phyloP scores from a whole-genome alignment of 2,329 filamentous ascomycete genomes.

The Leptographium lundbergii region DNA sequence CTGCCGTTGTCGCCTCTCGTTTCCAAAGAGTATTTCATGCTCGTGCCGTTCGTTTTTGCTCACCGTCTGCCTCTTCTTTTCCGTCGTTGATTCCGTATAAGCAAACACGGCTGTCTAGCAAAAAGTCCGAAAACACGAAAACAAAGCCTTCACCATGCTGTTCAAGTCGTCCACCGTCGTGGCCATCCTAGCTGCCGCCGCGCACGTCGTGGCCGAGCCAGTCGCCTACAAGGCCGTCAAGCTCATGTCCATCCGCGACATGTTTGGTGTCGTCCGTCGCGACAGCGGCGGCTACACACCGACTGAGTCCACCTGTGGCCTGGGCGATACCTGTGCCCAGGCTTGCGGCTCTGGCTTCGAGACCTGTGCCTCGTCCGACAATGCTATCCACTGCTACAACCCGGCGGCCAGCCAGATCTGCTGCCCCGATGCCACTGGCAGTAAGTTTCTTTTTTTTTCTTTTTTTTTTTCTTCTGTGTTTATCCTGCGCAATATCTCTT shows the following conservation, averaged over 20 bases:
- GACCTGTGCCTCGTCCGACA: conserved; percentile 36
- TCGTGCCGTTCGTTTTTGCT: conserved; percentile 8
- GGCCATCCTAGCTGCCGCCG: conserved; percentile 28
- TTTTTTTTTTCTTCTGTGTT: not conserved
- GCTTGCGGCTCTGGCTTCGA: conserved; percentile 39
- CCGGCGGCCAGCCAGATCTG: conserved; percentile 36
- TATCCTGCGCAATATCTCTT: too few relatives aligned
- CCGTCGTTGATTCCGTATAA: not conserved
- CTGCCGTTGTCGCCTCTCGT: not conserved
- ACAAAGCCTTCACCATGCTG: conserved; percentile 25
- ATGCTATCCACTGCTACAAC: conserved; percentile 46
- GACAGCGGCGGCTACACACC: conserved; percentile 35
- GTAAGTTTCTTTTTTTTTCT: conserved; percentile 26
- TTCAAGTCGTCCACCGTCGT: conserved; percentile 28
- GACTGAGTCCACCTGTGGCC: conserved; percentile 32
- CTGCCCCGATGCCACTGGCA: conserved; percentile 44
- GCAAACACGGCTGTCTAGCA: too few relatives aligned
- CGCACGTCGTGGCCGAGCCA: conserved; percentile 20
- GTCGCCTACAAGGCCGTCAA: conserved; percentile 20
- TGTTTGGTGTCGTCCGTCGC: conserved; percentile 31
- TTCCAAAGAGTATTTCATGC: conserved; percentile 7
- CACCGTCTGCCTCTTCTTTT: not conserved
- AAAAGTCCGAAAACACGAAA: not conserved
- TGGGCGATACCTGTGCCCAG: conserved; percentile 38
- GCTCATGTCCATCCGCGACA: conserved; percentile 22